Evolutionary conservation across 2,329 filamentous ascomycete genomes (phyloP), one percentile per base, ranked within the genome.

Genomic region (Pochonia chlamydosporia): DNA sequence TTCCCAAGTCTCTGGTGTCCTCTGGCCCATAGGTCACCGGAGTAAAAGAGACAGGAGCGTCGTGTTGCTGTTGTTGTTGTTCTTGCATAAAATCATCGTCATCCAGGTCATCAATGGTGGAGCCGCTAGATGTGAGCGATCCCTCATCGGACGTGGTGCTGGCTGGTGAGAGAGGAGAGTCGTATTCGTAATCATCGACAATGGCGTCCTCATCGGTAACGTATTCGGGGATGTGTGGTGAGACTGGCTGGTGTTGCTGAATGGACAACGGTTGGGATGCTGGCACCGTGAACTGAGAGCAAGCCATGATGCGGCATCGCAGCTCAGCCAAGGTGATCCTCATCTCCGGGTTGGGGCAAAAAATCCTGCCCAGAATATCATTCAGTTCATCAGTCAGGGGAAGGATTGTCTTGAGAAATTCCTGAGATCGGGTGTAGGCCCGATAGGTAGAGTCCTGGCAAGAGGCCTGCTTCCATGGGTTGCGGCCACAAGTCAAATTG

Each of bases 391-490:
- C 78, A 47, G 93, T 91, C 61, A 99, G 71, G 20, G 93, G 92
- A 48, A 99, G 78, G 59, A 99, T 99, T 52, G 89, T 87, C 74
- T 90, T 87, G 55, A 99, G 74, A 67, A 97, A 99, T 62, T 86
- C 84, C 52, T 82, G 82, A 63, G 90, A 89, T 73, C 85, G 85
- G 58, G 87, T 79, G 70, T 87, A 97, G 46, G 91, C 91, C 61
- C 87, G 82, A 78, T 97, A 99, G 40, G 93, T 97, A 54, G 89
- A 89, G 68, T 99, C 93, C 66, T 96, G 89, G 57, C 82, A 75
- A 11, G 90, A 96, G 52, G 93, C 93, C 65, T 93, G 87, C 73
- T 97, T 97, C 93, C 93, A 99, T 50, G 93, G 93, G 70, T 99
- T 99, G 66, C 93, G 89, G 63, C 93, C 93, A 71, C 93, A 99